Conservation (phyloP, 306 rosid species). For the Glycyrrhiza uralensis region DNA sequence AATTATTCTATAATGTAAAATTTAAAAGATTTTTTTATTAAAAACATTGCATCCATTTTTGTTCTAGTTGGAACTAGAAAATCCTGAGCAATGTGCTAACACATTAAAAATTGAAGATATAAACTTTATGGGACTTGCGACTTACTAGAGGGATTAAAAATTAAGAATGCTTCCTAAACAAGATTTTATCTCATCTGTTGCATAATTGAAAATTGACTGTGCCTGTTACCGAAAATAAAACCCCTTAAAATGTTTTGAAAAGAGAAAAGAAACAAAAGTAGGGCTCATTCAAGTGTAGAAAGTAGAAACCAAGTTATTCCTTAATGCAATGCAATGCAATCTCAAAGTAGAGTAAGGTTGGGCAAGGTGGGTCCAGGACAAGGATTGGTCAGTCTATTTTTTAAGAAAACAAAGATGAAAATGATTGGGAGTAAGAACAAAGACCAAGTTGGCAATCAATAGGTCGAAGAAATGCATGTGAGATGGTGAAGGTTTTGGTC, state of each 20-base stretch:
- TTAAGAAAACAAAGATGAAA: not conserved
- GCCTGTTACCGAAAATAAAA: no score
- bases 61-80: not conserved
- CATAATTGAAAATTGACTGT: not conserved
- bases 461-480: slow-evolving; percentile 22
- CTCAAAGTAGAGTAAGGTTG: not conserved
- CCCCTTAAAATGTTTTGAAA: not conserved
- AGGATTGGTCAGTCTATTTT: not conserved
- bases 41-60: no score
- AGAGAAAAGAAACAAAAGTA: not conserved
- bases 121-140: not conserved
- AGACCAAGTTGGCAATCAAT: not conserved
- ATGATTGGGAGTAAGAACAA: slow-evolving; percentile 7
- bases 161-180: not conserved
- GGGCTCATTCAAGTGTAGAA: not conserved
- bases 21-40: no score
- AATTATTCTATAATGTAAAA: no score
- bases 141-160: not conserved
- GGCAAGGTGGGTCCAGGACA: slow-evolving; percentile 25
- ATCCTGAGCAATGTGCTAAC: not conserved
- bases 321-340: not conserved
- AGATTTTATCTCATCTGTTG: not conserved
- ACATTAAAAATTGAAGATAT: no score
- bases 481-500: slow-evolving; percentile 14
- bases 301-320: not conserved